Evolutionary conservation across 345 rosid species (phyloP), one percentile per base, ranked within the genome.

Genomic region (Pseudoturritis turrita): DNA sequence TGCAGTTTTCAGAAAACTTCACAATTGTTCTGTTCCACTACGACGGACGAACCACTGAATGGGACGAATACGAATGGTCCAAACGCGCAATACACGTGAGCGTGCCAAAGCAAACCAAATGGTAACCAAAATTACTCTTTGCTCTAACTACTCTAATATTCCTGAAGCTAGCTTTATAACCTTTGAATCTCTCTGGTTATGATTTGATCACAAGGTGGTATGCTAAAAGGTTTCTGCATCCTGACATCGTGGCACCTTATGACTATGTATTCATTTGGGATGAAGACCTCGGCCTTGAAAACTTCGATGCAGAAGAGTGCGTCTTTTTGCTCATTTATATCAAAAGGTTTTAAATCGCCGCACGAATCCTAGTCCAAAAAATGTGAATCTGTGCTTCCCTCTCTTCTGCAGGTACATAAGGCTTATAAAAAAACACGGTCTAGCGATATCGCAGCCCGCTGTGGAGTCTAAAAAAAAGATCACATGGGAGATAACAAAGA

Each of bases 41-140:
- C 31, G 99, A 96, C 29, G 97, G 98, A 18, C 77, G 69, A 67
- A 84, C 90, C 68, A 81, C 87, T 7, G 98, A 92, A 82, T 96
- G 99, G 99, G 87, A 90, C 28, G 89, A 88, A 66, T 96, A 78
- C 67, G 98, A 91, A 84, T 96, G 99, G 99, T 90, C 99, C 45
- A 87, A 83, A 75, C 74, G 72, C 59, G 99, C 98, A 52, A 88
- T 96, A 72, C 99, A 96, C 46, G 90, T 96, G 72, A 92, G 96
- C 59, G 89, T 36, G 40, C 79, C 64, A 63, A 96, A 83, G 87
- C 99, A 96, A 80, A 92, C 99, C 45, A 96, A 96, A 81, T 96
- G 99, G 99, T 77, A 51, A 31, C 12, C 45, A 43, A 35, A 36
- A 7, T 11, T 41, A 52, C 25, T 31, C 62, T 7, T n/a, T 31